Base-by-base conservation (phyloP, 148 eudicot genomes). In the Camellia granthamiana region DNA sequence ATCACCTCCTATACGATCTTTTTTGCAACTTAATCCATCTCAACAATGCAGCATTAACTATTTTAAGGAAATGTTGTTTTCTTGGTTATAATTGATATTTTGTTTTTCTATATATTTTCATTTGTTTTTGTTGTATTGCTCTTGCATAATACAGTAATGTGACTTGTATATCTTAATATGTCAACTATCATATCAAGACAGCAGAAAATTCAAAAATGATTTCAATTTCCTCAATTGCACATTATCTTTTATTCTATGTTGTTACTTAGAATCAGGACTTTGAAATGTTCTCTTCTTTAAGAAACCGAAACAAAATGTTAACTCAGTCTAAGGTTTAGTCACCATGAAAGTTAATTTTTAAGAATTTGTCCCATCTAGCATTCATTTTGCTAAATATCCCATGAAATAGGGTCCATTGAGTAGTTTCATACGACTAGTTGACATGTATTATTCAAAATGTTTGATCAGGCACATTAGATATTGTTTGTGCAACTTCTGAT, bases 401-500 rank as follows among this genome's bases (percentile, higher is more conserved):
- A 55, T 1, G 16, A 11, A 55, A 12, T 13, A 55, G 52, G 52
- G 52, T 13, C 55, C 44, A 1, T 19, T 8, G 18, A 52, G 19
- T 74, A 18, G 69, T 43, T 76, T 60, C 55, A 16, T 60, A 60
- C 6, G 49, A 61, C 38, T 6, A 59, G 51, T 38, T 16, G 64
- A 74, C 12, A 60, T 60, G 66, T 43, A 44, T 75, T 46, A 69
- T 69, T 14, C 15, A 42, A 70, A 47, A 49, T 7, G 62, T 41
- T 47, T 54, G 54, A 38, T 55, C 41, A 6, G 43, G 46, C 76
- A 70, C 46, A 58, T 55, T 75, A 65, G 21, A 9, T 65, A 74
- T 18, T 69, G 16, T 68, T 9, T 54, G 54, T 61, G 42, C 5
- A 72, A 16, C 42, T 58, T 49, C 81, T 69, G 72, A 44, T 86